phyloP scores from a whole-genome alignment of 140 eudicot species.

The Ambrosia hybrid region DNA sequence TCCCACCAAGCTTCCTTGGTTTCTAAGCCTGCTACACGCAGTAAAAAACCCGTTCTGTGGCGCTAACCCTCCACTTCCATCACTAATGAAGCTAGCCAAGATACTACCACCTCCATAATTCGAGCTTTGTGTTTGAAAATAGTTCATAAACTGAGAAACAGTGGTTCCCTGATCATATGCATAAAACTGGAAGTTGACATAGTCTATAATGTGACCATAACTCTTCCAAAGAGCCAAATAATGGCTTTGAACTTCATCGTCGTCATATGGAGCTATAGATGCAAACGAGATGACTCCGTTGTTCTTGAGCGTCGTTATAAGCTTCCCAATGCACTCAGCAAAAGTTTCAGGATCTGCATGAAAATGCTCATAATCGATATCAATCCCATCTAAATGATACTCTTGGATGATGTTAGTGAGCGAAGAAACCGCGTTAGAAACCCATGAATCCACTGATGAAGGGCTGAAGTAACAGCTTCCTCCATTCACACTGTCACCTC shows the following conservation, averaged over 20 bases:
- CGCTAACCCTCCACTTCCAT: constrained; percentile 41
- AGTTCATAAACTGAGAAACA: constrained; percentile 36
- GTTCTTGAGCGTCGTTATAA: constrained; percentile 42
- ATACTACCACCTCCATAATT: constrained; percentile 37
- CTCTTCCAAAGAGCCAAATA: constrained; percentile 49
- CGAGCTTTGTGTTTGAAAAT: constrained; percentile 37
- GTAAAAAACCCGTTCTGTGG: constrained; percentile 43
- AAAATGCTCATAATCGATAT: constrained; percentile 49
- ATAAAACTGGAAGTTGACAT: constrained; percentile 44
- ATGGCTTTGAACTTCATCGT: constrained; percentile 48
- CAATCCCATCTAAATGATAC: constrained; percentile 44
- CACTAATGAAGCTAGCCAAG: constrained; percentile 36
- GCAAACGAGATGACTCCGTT: constrained; percentile 43
- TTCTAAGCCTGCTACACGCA: constrained; percentile 38
- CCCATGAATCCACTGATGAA: constrained; percentile 44
- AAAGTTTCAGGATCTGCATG: constrained; percentile 38
- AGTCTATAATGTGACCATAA: constrained; percentile 38
- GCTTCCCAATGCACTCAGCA: constrained; percentile 49
- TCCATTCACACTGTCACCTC: constrained; percentile 45
- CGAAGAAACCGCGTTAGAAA: constrained; percentile 44
- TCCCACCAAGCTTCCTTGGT: constrained; percentile 39
- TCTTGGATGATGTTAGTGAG: constrained; percentile 42
- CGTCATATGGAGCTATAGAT: constrained; percentile 51
- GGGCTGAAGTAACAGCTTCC: constrained; percentile 47
- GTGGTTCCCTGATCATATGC: constrained; percentile 41